Evolutionary conservation across 2,329 filamentous ascomycete species (phyloP), one percentile per base, ranked within the genome.

Genomic region (Ramularia collo-cygni): DNA sequence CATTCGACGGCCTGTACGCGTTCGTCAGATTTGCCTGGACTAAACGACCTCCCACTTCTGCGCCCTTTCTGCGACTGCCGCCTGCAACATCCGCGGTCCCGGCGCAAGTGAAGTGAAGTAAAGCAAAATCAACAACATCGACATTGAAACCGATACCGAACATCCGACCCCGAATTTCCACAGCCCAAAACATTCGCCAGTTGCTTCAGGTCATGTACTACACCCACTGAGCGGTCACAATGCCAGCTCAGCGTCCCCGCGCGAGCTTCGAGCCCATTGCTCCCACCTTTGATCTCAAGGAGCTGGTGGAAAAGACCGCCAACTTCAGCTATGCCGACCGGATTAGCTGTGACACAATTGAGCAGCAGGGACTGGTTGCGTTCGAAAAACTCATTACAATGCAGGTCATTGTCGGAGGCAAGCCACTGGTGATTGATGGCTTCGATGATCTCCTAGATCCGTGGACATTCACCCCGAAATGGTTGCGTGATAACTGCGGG

Each of bases 261-360:
- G 87, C 88, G 12, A 86, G 88, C 37, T 96, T 96, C 63, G 87
- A 94, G 62, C 89, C 90, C 1, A 85, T 96, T 33, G 77, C 88
- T 0, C 89, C 89, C 0, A 79, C 90, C 56, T 77, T 96, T 42
- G 83, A 96, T 58, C 70, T 96, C 12, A 68, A 77, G 28, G 66
- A 68, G 1, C 71, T 96, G 1, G 85, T 96, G 12, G 81, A 92
- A 42, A 74, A 75, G 7, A 85, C 83, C 0, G 73, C 81, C 2
- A 95, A 94, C 57, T 94, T 98, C 57, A 79, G 88, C 63, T 92
- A 84, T 76, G 89, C 84, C 6, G 77, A 83, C 36, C 79, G 87
- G 35, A 83, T 96, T 26, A 82, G 83, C 4, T 83, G 78, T 47
- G 74, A 85, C 21, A 83, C 86, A 61, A 85, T 96, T 52, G 78